Base-by-base conservation (phyloP, 768 basidiomycete genomes). In the Heimioporus sp. region DNA sequence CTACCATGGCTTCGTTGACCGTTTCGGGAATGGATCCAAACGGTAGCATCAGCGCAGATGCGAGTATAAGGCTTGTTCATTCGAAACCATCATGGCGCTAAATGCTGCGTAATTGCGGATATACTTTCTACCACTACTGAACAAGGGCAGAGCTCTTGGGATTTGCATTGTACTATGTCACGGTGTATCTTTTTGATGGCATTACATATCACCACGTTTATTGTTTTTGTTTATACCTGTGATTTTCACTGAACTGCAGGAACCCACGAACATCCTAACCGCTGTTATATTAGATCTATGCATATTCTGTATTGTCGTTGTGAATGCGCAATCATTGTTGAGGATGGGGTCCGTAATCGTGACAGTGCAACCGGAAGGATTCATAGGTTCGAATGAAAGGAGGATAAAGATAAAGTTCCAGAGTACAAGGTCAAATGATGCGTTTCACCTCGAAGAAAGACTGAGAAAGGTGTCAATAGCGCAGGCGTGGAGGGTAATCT, bases 401-500 rank as follows among this genome's bases (percentile, higher is more conserved):
- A 28, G 19, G 38, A 51, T 48, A 44, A 32, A 32, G 12, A 41
- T 3, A 17, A 32, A 39, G 36, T 9, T 6, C 21, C 38, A 48
- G 32, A 31, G 36, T 44, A 55, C 46, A 62, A 34, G 48, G 47
- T 73, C 80, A 90, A 71, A 92, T 87, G 60, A 92, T 87, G 68
- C 92, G 83, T 68, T 89, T 91, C 45, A 93, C 89, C 75, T 94
- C 92, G 60, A 95, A 94, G 81, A 91, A 90, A 16, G 88, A 88
- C 86, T 86, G 48, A 19, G 3, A 35, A 53, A 41, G 42, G 11
- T 40, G 49, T 62, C 53, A 51, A 48, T 15, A 20, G 39, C 8
- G 19, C 17, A 19, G 35, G 17, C 35, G 36, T 2, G n/a, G 28
- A 47, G 34, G 34, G 11, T 2, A 5, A 24, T 24, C 16, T 10